Evolutionary conservation across 805 yeast genomes (phyloP).

Genomic region (Kluyveromyces lactis): DNA sequence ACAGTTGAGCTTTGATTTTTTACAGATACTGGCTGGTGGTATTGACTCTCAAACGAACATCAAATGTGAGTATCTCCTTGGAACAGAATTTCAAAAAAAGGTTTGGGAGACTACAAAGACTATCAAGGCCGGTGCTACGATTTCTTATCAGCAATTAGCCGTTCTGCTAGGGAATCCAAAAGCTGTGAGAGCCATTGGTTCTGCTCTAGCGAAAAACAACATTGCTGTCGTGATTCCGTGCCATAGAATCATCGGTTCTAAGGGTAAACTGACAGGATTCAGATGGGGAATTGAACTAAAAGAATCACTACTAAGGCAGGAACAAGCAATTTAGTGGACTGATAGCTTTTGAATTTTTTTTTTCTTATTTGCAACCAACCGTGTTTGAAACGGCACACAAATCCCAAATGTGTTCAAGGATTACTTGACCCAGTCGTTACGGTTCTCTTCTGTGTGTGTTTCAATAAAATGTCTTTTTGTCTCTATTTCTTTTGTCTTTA

Average conservation of each 20-base stretch:
- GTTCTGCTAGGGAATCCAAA: slow-evolving; percentile 22
- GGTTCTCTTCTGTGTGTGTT: too few relatives aligned
- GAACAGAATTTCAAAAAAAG: slow-evolving; percentile 32
- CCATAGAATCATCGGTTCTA: slow-evolving; percentile 32
- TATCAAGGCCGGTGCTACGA: slow-evolving; percentile 25
- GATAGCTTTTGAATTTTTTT: too few relatives aligned
- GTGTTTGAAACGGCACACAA: too few relatives aligned
- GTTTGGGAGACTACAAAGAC: slow-evolving; percentile 32
- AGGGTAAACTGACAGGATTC: slow-evolving; percentile 31
- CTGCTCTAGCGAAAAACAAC: slow-evolving; percentile 34
- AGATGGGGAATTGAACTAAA: slow-evolving; percentile 33
- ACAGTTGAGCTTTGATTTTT: slow-evolving; percentile 22
- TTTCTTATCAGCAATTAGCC: slow-evolving; percentile 31
- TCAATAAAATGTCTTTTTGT: too few relatives aligned
- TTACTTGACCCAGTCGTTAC: too few relatives aligned
- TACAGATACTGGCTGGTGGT: slow-evolving; percentile 1
- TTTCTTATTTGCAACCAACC: too few relatives aligned
- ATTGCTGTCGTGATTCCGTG: slow-evolving; percentile 37
- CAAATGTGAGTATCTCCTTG: slow-evolving; percentile 27
- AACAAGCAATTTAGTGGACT: neutral
- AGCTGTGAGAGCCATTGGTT: slow-evolving; percentile 34
- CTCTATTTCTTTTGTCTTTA: too few relatives aligned
- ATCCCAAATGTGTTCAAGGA: too few relatives aligned
- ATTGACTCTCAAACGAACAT: slow-evolving; percentile 4
- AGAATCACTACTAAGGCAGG: slow-evolving; percentile 4